Percentiles rank a stretch among this genome's conserved stretches.
These are phyloP conservation scores for Auriscalpium microsporum DNA, from an alignment of 768 basidiomycete species.

Conservation along the genomic window DNA sequence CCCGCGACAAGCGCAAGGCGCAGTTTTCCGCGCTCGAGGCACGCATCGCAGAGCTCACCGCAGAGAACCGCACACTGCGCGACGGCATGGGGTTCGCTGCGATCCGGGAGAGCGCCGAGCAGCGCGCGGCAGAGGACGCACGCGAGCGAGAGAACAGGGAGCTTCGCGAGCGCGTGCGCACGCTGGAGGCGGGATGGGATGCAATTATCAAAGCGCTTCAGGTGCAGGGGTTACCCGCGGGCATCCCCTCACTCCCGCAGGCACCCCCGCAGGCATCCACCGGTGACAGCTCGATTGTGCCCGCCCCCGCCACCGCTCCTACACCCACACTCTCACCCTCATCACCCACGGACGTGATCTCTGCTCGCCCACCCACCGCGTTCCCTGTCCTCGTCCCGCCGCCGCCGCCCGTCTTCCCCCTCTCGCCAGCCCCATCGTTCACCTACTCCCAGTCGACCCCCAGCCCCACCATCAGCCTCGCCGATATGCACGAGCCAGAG, in stretches of 20 bases:
- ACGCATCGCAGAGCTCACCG: conserved; percentile 83
- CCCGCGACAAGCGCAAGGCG: conserved; percentile 82
- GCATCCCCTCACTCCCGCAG: conserved; percentile 25
- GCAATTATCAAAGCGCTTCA: conserved; percentile 69
- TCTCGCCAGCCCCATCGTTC: conserved; percentile 26
- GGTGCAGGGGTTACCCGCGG: conserved; percentile 54
- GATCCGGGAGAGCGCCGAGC: conserved; percentile 23
- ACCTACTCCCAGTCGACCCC: conserved; percentile 20
- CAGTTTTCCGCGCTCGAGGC: conserved; percentile 87
- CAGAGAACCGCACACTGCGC: conserved; percentile 72
- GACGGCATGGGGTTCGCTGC: conserved; percentile 33
- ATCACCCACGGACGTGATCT: conserved; percentile 11
- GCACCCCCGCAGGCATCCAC: conserved; percentile 11
- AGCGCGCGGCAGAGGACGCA: conserved; percentile 30
- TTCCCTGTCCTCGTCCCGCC: conserved; percentile 23
- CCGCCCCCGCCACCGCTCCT: conserved; percentile 1
- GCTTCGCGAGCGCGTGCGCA: conserved; percentile 65
- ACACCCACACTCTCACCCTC: conserved; percentile 6
- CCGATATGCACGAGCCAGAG: conserved; percentile 16
- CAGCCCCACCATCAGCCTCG: conserved; percentile 15
- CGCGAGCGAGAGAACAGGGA: conserved; percentile 65
- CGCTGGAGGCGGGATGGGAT: conserved; percentile 76
- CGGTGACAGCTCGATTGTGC: neutral
- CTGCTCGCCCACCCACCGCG: conserved; percentile 24
- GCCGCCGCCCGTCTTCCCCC: conserved; percentile 26